phyloP scores from a whole-genome alignment of 2,329 filamentous ascomycete genomes.

The Sporothrix protearum region DNA sequence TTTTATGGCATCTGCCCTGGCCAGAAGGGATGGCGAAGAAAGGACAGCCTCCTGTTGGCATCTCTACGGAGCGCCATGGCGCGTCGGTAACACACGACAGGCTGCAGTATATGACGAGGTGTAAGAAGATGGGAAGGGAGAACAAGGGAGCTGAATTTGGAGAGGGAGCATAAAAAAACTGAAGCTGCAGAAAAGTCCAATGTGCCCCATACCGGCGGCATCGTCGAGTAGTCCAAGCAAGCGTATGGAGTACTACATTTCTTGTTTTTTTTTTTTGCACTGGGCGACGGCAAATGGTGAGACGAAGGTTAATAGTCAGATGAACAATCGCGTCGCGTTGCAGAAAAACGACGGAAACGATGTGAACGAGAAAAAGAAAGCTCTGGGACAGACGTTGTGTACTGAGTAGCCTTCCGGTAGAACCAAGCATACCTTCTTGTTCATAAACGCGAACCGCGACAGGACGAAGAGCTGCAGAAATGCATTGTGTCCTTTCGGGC shows the following conservation, averaged over 20 bases:
- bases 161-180: too few relatives aligned
- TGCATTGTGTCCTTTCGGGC: not conserved
- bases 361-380: not conserved
- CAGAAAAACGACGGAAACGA: not conserved
- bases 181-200: not conserved
- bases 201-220: not conserved
- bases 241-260: not conserved
- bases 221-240: too few relatives aligned
- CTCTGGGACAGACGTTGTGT: not conserved
- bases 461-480: not conserved
- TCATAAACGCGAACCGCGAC: not conserved
- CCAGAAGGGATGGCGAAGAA: not conserved
- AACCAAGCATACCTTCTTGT: not conserved
- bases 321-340: conserved; percentile 10
- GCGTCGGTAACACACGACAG: not conserved
- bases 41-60: not conserved
- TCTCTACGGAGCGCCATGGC: not conserved
- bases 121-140: not conserved
- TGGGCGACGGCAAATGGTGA: not conserved
- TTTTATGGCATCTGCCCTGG: not conserved
- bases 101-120: not conserved
- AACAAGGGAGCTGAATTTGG: too few relatives aligned
- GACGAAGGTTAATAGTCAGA: not conserved
- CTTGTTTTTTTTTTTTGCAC: not conserved
- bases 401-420: not conserved